Evolutionary conservation across 352 stramenopile species (phyloP), one percentile per base, ranked within the genome.

Genomic region (Thalassiosira mediterranea): DNA sequence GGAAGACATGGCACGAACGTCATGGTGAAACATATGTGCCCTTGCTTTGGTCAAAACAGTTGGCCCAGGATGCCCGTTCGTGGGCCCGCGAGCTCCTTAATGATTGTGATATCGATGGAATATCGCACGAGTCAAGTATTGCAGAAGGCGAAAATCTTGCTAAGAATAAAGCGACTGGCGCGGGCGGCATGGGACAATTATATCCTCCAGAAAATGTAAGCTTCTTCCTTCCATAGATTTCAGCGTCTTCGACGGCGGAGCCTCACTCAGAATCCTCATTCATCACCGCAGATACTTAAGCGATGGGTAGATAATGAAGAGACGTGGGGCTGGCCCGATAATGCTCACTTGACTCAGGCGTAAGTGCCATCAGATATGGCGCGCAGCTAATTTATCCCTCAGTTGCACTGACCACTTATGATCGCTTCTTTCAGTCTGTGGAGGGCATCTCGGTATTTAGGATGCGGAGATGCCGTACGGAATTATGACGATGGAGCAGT

Each of bases 251-350:
- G n/a, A n/a, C n/a, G n/a, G n/a, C n/a, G n/a, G n/a, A n/a, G n/a
- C n/a, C n/a, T n/a, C n/a, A n/a, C 37, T 44, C 8, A 44, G 8
- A 10, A n/a, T 44, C 8, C 8, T 44, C 37, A 10, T 44, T 44
- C 37, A 10, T 10, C 23, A n/a, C n/a, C n/a, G n/a, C n/a, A n/a
- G n/a, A 54, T 54, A 13, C 13, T 25, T 8, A 13, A n/a, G 46
- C 47, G 74, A 28, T 83, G 74, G 74, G 67, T 83, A 17, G 74
- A 83, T 0, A 63, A 59, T 54, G 74, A 83, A 32, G 51, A 76
- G 11, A 54, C 53, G 2, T 64, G 62, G 47, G 66, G 56, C 13
- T 83, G 78, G 51, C 74, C 74, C 4, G 60, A 48, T 15, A 83
- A 83, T 62, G 66, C 67, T 29, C 74, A 78, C 46, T 67, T 83